Base-by-base conservation (phyloP, 768 basidiomycete genomes). In the Psilocybe tampanensis region DNA sequence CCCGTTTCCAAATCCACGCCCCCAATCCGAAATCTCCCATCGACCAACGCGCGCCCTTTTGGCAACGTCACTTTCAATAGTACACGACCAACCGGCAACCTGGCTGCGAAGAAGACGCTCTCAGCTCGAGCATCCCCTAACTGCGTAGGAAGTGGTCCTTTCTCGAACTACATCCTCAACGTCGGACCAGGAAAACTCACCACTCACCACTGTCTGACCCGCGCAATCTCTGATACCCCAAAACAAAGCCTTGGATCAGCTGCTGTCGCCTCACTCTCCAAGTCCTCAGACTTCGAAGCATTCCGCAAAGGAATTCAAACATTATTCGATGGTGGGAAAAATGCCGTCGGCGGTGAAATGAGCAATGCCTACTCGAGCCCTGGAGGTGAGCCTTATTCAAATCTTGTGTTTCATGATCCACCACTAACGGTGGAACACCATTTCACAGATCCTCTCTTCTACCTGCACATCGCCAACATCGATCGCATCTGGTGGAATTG, bases 401-500 rank as follows among this genome's bases (percentile, higher is more conserved):
- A 8, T 11, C n/a, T 18, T 29, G 15, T 21, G 23, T 29, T 32
- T 6, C 12, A 19, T 26, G 13, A 7, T 34, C 13, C 1, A 8
- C n/a, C 11, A 33, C 33, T 24, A 9, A 12, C 34, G 17, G 3
- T 5, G 13, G 7, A 5, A 42, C n/a, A n/a, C n/a, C 47, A 23
- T 23, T 19, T 6, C 9, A 50, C 39, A 76, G 74, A 77, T 48
- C 75, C 76, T 3, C 36, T 78, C 8, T 77, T 77, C 64, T 76
- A 72, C 61, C 61, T 76, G 18, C 75, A 77, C 55, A 74, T 76
- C 52, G 69, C 72, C 12, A 75, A 74, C 51, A 50, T 78, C 12
- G 75, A 77, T 49, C 68, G 75, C n/a, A 64, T 78, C 1, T 77
- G 76, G 76, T 75, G 73, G 74, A 43, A 61, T 8, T 78, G 77